Conservation (phyloP, 805 yeast genomes). For the Ogataea haglerorum region DNA sequence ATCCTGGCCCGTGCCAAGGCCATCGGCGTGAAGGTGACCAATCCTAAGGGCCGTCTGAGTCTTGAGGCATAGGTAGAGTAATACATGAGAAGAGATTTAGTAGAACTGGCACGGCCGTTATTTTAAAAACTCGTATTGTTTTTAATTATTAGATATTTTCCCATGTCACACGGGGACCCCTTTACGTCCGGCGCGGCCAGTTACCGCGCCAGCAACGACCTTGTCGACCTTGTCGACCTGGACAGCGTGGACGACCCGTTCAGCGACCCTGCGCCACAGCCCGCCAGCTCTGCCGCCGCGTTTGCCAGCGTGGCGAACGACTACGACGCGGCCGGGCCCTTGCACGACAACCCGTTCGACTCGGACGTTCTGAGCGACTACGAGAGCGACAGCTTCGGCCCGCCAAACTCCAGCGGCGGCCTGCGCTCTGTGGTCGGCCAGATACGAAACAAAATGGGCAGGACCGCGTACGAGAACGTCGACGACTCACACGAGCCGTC, state of each 20-base stretch:
- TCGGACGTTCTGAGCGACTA: slow-evolving; percentile 11
- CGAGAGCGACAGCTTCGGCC: slow-evolving; percentile 5
- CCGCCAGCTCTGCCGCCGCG: not conserved
- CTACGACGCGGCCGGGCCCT: slow-evolving; percentile 1
- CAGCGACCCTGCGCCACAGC: not conserved
- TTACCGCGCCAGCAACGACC: slow-evolving; percentile 2
- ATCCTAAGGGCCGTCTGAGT: slow-evolving; percentile 97
- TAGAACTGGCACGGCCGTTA: too few species aligned
- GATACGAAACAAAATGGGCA: slow-evolving; percentile 26
- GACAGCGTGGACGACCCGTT: slow-evolving; percentile 9
- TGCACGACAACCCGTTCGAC: slow-evolving; percentile 10
- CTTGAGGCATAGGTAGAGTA: slow-evolving; percentile 70
- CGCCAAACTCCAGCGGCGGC: slow-evolving; percentile 18
- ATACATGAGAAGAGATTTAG: slow-evolving; percentile 8
- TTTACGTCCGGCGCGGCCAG: slow-evolving; percentile 1
- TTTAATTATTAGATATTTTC: not conserved
- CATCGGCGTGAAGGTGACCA: slow-evolving; percentile 97
- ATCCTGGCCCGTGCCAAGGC: slow-evolving; percentile 97
- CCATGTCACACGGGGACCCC: slow-evolving; percentile 7
- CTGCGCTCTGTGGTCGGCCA: slow-evolving; percentile 29
- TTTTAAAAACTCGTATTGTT: not conserved
- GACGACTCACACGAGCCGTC: slow-evolving; percentile 4
- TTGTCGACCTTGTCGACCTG: slow-evolving; percentile 7
- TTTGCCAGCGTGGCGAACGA: slow-evolving; percentile 6
- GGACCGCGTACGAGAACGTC: slow-evolving; percentile 26